Evolutionary conservation across 2,329 filamentous ascomycete species (phyloP).

Genomic region (Monilinia laxa): DNA sequence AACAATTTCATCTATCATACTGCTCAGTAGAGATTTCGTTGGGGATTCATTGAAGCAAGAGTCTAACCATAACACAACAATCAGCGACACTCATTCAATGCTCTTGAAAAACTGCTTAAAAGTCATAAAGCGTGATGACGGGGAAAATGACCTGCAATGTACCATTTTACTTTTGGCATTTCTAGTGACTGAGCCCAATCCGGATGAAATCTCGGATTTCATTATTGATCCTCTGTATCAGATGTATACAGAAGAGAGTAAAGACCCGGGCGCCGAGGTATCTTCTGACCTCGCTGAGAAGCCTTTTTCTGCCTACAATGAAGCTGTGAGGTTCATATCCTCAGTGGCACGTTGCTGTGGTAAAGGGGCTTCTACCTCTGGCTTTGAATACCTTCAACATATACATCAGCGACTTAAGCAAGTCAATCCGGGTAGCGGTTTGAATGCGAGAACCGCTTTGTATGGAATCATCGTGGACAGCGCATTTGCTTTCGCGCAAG

Average conservation of each 20-base stretch:
- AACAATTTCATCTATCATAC: slow-evolving; percentile 43
- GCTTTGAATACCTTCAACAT: slow-evolving; percentile 44
- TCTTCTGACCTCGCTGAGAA: background rate
- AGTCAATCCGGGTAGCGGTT: slow-evolving; percentile 15
- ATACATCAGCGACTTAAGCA: slow-evolving; percentile 34
- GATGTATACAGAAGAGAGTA: background rate
- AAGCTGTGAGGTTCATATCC: slow-evolving; percentile 43
- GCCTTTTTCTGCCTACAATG: slow-evolving; percentile 25
- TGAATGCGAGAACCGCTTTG: slow-evolving; percentile 25
- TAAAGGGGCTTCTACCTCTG: slow-evolving; percentile 42
- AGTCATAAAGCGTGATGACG: slow-evolving; percentile 3
- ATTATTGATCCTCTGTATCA: slow-evolving; percentile 6
- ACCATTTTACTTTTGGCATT: slow-evolving; percentile 32
- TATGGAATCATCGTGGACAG: slow-evolving; percentile 39
- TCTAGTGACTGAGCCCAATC: slow-evolving; percentile 25
- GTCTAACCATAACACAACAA: background rate
- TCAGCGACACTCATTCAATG: slow-evolving; percentile 4
- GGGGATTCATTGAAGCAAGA: background rate
- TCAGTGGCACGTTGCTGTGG: slow-evolving; percentile 51
- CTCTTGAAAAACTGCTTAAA: slow-evolving; percentile 12
- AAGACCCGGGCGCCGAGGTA: background rate
- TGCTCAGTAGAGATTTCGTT: slow-evolving; percentile 32
- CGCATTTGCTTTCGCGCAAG: slow-evolving; percentile 39
- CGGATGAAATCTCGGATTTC: slow-evolving; percentile 4
- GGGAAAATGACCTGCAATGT: slow-evolving; percentile 9